Percentiles rank a stretch among this genome's conserved stretches.
These are phyloP conservation scores for Yamadazyma olivae DNA, from an alignment of 805 yeast species.

Conservation along the genomic window DNA sequence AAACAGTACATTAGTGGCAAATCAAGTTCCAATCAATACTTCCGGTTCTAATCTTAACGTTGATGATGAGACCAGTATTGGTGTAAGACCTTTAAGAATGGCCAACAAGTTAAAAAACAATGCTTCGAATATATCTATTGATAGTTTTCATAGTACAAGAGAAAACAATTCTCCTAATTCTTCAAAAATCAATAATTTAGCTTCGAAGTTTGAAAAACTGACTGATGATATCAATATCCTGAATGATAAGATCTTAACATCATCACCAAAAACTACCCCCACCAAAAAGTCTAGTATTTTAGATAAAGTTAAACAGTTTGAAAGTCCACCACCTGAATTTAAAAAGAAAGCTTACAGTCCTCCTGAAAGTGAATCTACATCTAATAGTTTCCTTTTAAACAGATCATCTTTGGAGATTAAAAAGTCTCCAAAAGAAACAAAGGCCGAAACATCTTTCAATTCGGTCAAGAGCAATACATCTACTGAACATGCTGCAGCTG, in stretches of 20 bases:
- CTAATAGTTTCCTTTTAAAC: conserved; percentile 14
- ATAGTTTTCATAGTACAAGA: conserved; percentile 3
- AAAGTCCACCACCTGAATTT: conserved; percentile 20
- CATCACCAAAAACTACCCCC: conserved; percentile 14
- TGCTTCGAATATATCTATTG: conserved; percentile 5
- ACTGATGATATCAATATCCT: conserved; percentile 17
- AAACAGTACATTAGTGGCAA: not conserved
- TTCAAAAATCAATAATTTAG: conserved; percentile 12
- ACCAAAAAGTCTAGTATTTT: conserved; percentile 20
- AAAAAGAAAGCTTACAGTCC: conserved; percentile 17
- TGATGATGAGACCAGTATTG: conserved; percentile 16
- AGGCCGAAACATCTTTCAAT: no score
- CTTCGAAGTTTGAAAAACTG: conserved; percentile 21
- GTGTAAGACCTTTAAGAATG: conserved; percentile 68
- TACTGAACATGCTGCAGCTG: conserved; percentile 1
- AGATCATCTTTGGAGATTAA: conserved; percentile 16
- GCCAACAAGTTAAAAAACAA: conserved; percentile 45
- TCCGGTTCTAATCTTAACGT: not conserved
- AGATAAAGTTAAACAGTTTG: conserved; percentile 38
- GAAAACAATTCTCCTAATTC: not conserved
- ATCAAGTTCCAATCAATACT: not conserved
- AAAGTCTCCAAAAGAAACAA: no score
- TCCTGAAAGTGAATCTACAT: conserved; percentile 8
- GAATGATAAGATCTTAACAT: conserved; percentile 13
- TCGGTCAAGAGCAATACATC: not conserved